Base-by-base conservation (phyloP, 805 yeast genomes). In the Nakazawaea ambrosiae region DNA sequence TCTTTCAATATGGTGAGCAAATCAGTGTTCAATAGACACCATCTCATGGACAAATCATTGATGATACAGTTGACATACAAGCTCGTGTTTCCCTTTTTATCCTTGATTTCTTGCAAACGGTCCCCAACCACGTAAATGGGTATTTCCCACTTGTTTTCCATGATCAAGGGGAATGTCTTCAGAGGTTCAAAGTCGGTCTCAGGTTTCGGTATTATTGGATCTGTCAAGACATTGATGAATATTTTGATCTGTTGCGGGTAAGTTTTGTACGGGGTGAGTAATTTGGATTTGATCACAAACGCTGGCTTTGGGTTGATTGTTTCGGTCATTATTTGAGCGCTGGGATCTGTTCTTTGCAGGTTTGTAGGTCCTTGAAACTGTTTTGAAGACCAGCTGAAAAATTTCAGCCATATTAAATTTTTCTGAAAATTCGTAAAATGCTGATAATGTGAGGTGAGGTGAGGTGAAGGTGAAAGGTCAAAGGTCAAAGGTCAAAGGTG, bases 31-130 rank as follows among this genome's bases (percentile, higher is more conserved):
- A 68, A 48, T 30, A 71, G 64, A 23, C 79, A 68, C 81, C 89
- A 79, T 30, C 63, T 60, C 60, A 79, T 68, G 34, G 88, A 75
- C 25, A 59, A 60, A 7, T 74, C 66, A 51, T 85, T 78, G 41
- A 87, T 71, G 33, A 89, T 78, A 56, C 96, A 88, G 55, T 88
- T 96, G 49, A 75, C 75, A 2, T 85, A 88, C 30, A 70, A 59
- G 30, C 88, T 75, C 12, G 62, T 55, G 3, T 60, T 56, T 1
- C 94, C 94, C 48, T 75, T 75, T 51, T 88, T 88, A 54, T 89
- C 96, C 11, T 43, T 53, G 31, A 71, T 81, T 6, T 48, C 47
- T 10, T 78, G 51, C 39, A 68, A 54, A 33, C 70, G 73, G 0
- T 69, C 65, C 0, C 90, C 77, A 0, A 85, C 75, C 2, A 83